Evolutionary conservation across 192 early-diverging fungal genomes (phyloP).

Genomic region (Mortierella alpina): DNA sequence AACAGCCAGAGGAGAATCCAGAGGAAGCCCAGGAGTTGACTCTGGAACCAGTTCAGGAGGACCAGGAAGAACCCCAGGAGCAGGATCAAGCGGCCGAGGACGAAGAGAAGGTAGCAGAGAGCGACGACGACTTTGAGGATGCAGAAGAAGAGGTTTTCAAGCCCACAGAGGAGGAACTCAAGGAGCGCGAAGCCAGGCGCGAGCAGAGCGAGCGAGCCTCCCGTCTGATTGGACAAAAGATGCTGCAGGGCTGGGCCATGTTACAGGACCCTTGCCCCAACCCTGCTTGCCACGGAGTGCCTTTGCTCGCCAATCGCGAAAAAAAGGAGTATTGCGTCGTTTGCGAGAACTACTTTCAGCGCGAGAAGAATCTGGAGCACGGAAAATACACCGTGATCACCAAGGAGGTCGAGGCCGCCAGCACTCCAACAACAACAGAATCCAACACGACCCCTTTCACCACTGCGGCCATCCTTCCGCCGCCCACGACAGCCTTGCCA

Average conservation of each 20-base stretch:
- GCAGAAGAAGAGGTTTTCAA: slow-evolving; percentile 46
- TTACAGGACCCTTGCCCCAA: slow-evolving; percentile 68
- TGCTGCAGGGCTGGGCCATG: slow-evolving; percentile 68
- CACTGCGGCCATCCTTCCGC: not conserved
- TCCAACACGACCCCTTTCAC: slow-evolving; percentile 29
- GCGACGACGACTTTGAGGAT: slow-evolving; percentile 51
- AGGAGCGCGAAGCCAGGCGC: slow-evolving; percentile 38
- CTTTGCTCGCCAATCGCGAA: slow-evolving; percentile 42
- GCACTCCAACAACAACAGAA: slow-evolving; percentile 43
- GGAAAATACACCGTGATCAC: slow-evolving; percentile 36
- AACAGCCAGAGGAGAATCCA: slow-evolving; percentile 11
- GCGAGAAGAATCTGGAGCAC: slow-evolving; percentile 50
- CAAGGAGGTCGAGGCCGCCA: slow-evolving; percentile 19
- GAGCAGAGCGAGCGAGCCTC: slow-evolving; percentile 64
- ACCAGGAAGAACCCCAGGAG: slow-evolving; percentile 1
- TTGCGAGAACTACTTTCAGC: slow-evolving; percentile 50
- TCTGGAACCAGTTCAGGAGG: slow-evolving; percentile 9
- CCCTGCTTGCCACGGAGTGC: slow-evolving; percentile 58
- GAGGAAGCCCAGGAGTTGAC: slow-evolving; percentile 5
- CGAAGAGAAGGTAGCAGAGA: slow-evolving; percentile 33
- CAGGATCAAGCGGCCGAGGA: slow-evolving; percentile 1
- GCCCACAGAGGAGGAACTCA: slow-evolving; percentile 45
- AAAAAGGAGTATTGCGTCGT: slow-evolving; percentile 59
- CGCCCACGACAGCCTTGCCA: not conserved
- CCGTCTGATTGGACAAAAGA: slow-evolving; percentile 64